A percentile compares a stretch with the other conserved stretches of the same genome.
Conservation (phyloP, 352 stramenopile genomes). For the Bremia lactucae region DNA sequence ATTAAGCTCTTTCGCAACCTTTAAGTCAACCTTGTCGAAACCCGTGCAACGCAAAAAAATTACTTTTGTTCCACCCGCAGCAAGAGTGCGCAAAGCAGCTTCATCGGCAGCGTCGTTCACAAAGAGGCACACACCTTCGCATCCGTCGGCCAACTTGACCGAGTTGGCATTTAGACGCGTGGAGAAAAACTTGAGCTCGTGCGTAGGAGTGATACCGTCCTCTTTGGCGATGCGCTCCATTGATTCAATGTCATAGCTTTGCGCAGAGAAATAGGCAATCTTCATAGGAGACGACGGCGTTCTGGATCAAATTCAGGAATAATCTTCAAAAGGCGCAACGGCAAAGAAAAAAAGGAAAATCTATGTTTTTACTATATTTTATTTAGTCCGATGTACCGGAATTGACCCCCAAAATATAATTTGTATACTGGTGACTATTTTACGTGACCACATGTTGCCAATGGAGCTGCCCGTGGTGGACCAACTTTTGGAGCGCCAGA, state of each 20-base stretch:
- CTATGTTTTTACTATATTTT: too few species aligned
- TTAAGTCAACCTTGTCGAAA: slow-evolving; percentile 70
- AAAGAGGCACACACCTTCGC: slow-evolving; percentile 68
- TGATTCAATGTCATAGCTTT: slow-evolving; percentile 61
- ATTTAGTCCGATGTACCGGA: too few species aligned
- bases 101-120: slow-evolving; percentile 78
- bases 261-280: slow-evolving; percentile 71
- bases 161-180: slow-evolving; percentile 40
- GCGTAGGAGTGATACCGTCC: slow-evolving; percentile 26
- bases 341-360: too few species aligned
- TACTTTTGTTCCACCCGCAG: slow-evolving; percentile 37
- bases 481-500: slow-evolving; percentile 31
- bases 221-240: slow-evolving; percentile 33
- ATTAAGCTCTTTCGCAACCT: slow-evolving; percentile 42
- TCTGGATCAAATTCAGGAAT: slow-evolving; percentile 16
- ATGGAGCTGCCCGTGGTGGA: slow-evolving; percentile 19
- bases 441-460: neutral
- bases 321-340: too few species aligned
- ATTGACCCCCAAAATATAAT: too few species aligned
- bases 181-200: slow-evolving; percentile 51
- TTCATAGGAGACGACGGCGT: slow-evolving; percentile 29
- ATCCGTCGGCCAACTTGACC: slow-evolving; percentile 39
- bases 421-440: too few species aligned
- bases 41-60: slow-evolving; percentile 75
- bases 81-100: slow-evolving; percentile 35